Evolutionary conservation across 129 eudicot species (phyloP), one percentile per base, ranked within the genome.

Genomic region (Centaurea solstitialis): DNA sequence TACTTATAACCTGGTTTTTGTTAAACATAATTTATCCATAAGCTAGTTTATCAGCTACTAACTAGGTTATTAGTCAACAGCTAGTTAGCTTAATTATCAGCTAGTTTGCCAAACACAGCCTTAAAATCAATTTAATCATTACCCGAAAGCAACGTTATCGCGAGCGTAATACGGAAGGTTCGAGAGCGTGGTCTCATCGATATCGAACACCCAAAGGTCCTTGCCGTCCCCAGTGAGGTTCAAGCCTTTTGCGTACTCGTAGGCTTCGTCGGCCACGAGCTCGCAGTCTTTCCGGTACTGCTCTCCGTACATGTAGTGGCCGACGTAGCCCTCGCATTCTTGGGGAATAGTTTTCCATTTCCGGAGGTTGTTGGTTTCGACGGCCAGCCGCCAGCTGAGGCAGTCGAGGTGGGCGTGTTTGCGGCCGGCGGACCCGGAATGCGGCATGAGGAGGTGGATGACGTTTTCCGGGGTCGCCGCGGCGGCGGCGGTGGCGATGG

Each of bases 121-220:
- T 26, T 50, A 4, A 4, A 6, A 28, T 8, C 30, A 18, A 15
- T 10, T 28, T 33, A 33, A 2, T 17, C 11, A 68, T 89, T 89
- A 87, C 93, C 91, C 91, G 75, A 84, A 90, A 11, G 74, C 83
- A 72, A 87, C 82, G 18, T 74, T 75, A 21, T 76, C 75, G 20
- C 85, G 80, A 79, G 90, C 87, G 50, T 82, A 89, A 70, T 82
- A 89, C 2, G 91, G 91, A 8, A 87, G 3, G 50, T 89, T 89
- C 37, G 91, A 88, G 5, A 91, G 88, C 1, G 87, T 70, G 20
- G 91, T 91, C 53, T 89, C 91, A 28, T 89, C 97, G 12, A 91
- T 77, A 33, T 91, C 94, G 23, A 91, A 87, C 2, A 91, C 80
- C 97, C 97, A 91, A 80, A 79, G 40, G 28, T 88, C 92, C 45